Evolutionary conservation across 441 rosid genomes (phyloP).

Genomic region (Erysimum cheiri): DNA sequence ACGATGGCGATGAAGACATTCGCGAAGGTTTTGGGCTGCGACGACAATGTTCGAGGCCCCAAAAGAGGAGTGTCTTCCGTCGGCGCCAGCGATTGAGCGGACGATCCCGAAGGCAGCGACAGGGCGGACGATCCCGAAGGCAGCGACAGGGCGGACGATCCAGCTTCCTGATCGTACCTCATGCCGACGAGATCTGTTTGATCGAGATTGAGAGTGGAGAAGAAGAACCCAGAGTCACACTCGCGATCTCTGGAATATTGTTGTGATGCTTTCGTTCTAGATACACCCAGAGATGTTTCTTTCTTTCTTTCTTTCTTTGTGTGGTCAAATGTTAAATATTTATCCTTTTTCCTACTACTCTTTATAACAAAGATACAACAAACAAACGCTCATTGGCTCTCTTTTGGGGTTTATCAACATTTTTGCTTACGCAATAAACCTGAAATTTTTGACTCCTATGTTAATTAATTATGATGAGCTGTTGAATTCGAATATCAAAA

Average conservation of each 20-base stretch:
- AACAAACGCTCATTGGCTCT: not conserved
- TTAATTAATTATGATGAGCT: constrained; percentile 19
- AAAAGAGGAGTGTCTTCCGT: constrained; percentile 64
- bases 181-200: constrained; percentile 6
- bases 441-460: not conserved
- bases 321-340: constrained; percentile 13
- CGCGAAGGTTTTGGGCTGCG: constrained; percentile 64
- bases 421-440: not conserved
- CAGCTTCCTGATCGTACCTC: constrained; percentile 63
- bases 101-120: constrained; percentile 51
- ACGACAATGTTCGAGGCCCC: constrained; percentile 52
- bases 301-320: not conserved
- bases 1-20: constrained; percentile 76
- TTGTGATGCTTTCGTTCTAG: not conserved
- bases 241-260: not conserved
- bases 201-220: not conserved
- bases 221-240: constrained; percentile 1
- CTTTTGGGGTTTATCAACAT: not conserved
- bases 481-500: not conserved
- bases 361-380: not conserved
- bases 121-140: constrained; percentile 63
- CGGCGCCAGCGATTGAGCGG: constrained; percentile 46
- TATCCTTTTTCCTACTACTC: not conserved
- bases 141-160: constrained; percentile 60
- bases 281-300: not conserved